Conservation (phyloP, 495 filamentous ascomycete species). For the Penicillium desertorum region DNA sequence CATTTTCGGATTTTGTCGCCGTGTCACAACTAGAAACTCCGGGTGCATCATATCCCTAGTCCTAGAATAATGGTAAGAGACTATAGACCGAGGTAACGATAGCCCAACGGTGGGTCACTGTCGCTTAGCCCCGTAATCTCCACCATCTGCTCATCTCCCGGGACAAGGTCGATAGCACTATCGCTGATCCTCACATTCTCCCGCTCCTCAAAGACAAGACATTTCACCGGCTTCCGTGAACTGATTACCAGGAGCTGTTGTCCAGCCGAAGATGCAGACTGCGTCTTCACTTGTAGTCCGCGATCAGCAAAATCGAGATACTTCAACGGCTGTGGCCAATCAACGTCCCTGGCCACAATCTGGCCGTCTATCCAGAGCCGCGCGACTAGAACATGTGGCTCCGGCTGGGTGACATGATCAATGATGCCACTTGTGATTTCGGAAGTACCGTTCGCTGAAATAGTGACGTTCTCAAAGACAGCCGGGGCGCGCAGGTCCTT, state of each 20-base stretch:
- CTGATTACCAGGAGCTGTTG: slow-evolving; percentile 20
- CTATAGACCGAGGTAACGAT: slow-evolving; percentile 26
- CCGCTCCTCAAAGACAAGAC: slow-evolving; percentile 46
- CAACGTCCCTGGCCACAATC: slow-evolving; percentile 72
- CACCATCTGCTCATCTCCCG: slow-evolving; percentile 45
- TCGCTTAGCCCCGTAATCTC: slow-evolving; percentile 35
- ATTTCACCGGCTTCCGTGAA: slow-evolving; percentile 41
- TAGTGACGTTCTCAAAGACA: slow-evolving; percentile 50
- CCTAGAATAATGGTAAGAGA: neutral
- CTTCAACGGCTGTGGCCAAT: slow-evolving; percentile 94
- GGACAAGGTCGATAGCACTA: slow-evolving; percentile 51
- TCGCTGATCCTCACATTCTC: slow-evolving; percentile 39
- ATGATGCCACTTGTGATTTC: slow-evolving; percentile 70
- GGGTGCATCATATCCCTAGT: neutral
- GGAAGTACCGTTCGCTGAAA: slow-evolving; percentile 71
- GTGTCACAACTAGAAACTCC: neutral
- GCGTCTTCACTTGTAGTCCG: slow-evolving; percentile 31
- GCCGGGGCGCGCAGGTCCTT: slow-evolving; percentile 56
- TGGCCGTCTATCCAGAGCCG: slow-evolving; percentile 59
- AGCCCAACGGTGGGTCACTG: slow-evolving; percentile 35
- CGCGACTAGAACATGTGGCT: slow-evolving; percentile 55
- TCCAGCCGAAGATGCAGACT: slow-evolving; percentile 15
- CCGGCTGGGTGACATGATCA: slow-evolving; percentile 53
- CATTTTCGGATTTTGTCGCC: neutral
- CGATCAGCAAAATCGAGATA: slow-evolving; percentile 65